phyloP scores from a whole-genome alignment of 164 flowering plant species.

The Brasenia schreberi region DNA sequence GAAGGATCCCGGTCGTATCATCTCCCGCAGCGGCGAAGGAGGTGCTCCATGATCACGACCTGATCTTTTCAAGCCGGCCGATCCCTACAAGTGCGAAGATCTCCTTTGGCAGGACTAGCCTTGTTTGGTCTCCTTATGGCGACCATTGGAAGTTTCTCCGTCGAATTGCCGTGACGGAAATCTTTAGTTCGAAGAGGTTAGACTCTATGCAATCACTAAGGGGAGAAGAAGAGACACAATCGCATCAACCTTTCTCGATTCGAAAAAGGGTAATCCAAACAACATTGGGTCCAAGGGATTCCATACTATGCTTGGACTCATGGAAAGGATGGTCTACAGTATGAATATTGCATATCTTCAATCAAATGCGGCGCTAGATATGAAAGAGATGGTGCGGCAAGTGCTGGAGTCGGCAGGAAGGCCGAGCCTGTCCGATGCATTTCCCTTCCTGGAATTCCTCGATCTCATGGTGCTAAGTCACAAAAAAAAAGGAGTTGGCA shows the following conservation, averaged over 20 bases:
- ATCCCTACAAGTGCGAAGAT: slow-evolving; percentile 9
- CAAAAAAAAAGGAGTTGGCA: not conserved
- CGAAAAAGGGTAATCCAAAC: not conserved
- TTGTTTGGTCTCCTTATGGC: slow-evolving; percentile 31
- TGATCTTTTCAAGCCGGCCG: slow-evolving; percentile 19
- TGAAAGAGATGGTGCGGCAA: not conserved
- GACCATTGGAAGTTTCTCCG: slow-evolving; percentile 35
- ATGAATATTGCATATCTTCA: not conserved
- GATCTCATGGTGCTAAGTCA: not conserved
- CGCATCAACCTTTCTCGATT: not conserved
- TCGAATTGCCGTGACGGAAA: slow-evolving; percentile 21
- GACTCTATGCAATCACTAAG: slow-evolving; percentile 22
- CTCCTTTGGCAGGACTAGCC: slow-evolving; percentile 15
- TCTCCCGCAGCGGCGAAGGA: slow-evolving; percentile 29
- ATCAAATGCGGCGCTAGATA: not conserved
- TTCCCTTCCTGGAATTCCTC: not conserved
- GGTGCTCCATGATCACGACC: slow-evolving; percentile 27
- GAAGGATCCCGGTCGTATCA: slow-evolving; percentile 24
- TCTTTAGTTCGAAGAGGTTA: slow-evolving; percentile 23
- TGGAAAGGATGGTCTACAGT: not conserved
- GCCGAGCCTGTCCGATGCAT: not conserved
- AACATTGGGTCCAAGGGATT: not conserved
- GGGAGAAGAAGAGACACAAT: slow-evolving; percentile 17
- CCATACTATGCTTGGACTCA: not conserved
- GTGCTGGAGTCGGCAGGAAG: not conserved